Conservation (phyloP, 495 filamentous ascomycete species). For the Penicillium alfredii region DNA sequence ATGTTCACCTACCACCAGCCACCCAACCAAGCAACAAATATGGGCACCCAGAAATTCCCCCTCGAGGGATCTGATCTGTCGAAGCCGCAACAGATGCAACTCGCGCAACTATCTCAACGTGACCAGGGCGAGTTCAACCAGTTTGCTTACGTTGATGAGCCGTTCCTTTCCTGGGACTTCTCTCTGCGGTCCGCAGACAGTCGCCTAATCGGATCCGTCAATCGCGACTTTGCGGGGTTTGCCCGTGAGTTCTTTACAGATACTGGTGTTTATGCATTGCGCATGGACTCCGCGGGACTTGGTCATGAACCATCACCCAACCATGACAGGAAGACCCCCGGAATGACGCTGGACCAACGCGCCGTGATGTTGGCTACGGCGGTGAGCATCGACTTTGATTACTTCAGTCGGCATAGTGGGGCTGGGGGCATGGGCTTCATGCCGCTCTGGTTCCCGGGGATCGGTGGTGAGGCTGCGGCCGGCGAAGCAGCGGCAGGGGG, state of each 20-base stretch:
- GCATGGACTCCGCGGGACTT: constrained; percentile 58
- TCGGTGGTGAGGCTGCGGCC: constrained; percentile 44
- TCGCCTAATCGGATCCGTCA: constrained; percentile 54
- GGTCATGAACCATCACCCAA: constrained; percentile 29
- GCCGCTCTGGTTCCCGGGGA: constrained; percentile 54
- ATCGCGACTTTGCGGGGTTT: constrained; percentile 63
- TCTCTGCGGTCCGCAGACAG: constrained; percentile 44
- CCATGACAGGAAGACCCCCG: constrained; percentile 22
- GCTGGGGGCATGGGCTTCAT: constrained; percentile 47
- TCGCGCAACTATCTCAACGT: constrained; percentile 26
- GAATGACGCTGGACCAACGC: constrained; percentile 65
- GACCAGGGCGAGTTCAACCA: constrained; percentile 48
- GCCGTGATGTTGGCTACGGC: constrained; percentile 69
- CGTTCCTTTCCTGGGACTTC: constrained; percentile 55
- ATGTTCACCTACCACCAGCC: constrained; percentile 50
- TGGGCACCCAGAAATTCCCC: constrained; percentile 29
- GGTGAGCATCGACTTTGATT: constrained; percentile 67
- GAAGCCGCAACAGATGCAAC: constrained; percentile 42
- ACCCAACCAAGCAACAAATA: constrained; percentile 31
- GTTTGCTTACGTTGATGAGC: constrained; percentile 59
- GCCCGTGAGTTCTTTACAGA: constrained; percentile 68
- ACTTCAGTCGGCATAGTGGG: constrained; percentile 58
- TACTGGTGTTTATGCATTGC: constrained; percentile 61
- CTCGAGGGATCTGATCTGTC: constrained; percentile 45
- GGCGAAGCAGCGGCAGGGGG: constrained; percentile 38